phyloP scores from a whole-genome alignment of 805 yeast genomes.

The Blastobotrys attinorum region DNA sequence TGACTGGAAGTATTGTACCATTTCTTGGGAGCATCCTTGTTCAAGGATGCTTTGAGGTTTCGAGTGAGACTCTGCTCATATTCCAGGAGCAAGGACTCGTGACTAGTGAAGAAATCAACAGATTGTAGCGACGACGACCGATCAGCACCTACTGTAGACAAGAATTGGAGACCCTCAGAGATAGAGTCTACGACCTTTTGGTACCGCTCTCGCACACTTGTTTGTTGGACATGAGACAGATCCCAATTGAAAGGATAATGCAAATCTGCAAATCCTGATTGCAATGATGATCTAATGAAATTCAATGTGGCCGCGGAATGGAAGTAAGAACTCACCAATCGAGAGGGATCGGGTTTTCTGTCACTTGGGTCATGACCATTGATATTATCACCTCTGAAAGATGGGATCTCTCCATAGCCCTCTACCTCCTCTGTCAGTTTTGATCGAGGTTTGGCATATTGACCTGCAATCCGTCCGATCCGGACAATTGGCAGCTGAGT shows the following conservation, averaged over 20 bases:
- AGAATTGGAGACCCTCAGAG: slow-evolving; percentile 31
- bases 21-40: slow-evolving; percentile 7
- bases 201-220: slow-evolving; percentile 32
- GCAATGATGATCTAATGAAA: slow-evolving; percentile 30
- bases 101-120: slow-evolving; percentile 35
- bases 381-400: slow-evolving; percentile 38
- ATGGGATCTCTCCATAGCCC: slow-evolving; percentile 32
- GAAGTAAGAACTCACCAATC: slow-evolving; percentile 36
- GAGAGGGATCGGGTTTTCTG: slow-evolving; percentile 34
- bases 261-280: slow-evolving; percentile 35
- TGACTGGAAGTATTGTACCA: slow-evolving; percentile 37
- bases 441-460: slow-evolving; percentile 39
- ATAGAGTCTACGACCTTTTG: slow-evolving; percentile 30
- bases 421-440: slow-evolving; percentile 34
- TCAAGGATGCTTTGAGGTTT: slow-evolving; percentile 14
- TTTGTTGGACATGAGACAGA: slow-evolving; percentile 32
- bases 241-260: slow-evolving; percentile 36
- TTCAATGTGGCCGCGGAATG: slow-evolving; percentile 39
- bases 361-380: slow-evolving; percentile 34
- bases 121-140: slow-evolving; percentile 21
- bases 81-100: slow-evolving; percentile 36
- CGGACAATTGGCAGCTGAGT: slow-evolving; percentile 33
- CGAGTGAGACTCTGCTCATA: slow-evolving; percentile 36
- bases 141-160: slow-evolving; percentile 35
- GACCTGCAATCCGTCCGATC: slow-evolving; percentile 38